Conservation (phyloP, 805 yeast genomes). For the Ogataea polymorpha region DNA sequence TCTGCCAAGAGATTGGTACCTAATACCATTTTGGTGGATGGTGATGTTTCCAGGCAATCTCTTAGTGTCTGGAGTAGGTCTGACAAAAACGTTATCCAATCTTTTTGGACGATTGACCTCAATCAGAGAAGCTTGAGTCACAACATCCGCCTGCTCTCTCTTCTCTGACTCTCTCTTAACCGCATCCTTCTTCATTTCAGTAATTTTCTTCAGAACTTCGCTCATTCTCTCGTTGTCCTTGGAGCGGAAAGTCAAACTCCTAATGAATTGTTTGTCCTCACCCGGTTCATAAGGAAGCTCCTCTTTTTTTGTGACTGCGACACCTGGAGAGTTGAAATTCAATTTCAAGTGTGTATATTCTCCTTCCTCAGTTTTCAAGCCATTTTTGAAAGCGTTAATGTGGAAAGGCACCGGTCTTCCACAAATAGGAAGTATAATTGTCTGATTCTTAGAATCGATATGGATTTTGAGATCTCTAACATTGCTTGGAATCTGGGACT, state of each 20-base stretch:
- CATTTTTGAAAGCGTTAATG: conserved; percentile 89
- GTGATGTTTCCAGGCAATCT: conserved; percentile 87
- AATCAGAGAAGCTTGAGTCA: conserved; percentile 82
- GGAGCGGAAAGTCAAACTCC: conserved; percentile 84
- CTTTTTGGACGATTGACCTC: conserved; percentile 85
- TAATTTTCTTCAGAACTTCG: conserved; percentile 84
- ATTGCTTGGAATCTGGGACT: conserved; percentile 81
- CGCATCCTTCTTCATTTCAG: conserved; percentile 88
- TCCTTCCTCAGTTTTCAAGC: conserved; percentile 94
- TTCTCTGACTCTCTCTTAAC: conserved; percentile 87
- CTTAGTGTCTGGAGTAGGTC: conserved; percentile 97
- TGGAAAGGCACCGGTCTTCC: conserved; percentile 99
- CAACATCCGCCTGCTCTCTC: conserved; percentile 90
- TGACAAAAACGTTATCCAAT: conserved; percentile 81
- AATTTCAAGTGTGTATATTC: conserved; percentile 87
- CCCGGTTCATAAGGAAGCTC: conserved; percentile 91
- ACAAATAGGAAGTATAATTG: conserved; percentile 83
- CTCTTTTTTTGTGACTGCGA: conserved; percentile 57
- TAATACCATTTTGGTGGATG: conserved; percentile 92
- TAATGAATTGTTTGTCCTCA: conserved; percentile 79
- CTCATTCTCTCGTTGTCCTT: conserved; percentile 88
- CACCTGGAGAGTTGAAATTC: conserved; percentile 90
- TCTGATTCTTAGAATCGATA: conserved; percentile 84
- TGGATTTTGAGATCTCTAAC: conserved; percentile 83
- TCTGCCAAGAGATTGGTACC: conserved; percentile 84